Evolutionary conservation across 192 early-diverging fungal species (phyloP), one percentile per base, ranked within the genome.

Genomic region (Geosiphon pyriformis): DNA sequence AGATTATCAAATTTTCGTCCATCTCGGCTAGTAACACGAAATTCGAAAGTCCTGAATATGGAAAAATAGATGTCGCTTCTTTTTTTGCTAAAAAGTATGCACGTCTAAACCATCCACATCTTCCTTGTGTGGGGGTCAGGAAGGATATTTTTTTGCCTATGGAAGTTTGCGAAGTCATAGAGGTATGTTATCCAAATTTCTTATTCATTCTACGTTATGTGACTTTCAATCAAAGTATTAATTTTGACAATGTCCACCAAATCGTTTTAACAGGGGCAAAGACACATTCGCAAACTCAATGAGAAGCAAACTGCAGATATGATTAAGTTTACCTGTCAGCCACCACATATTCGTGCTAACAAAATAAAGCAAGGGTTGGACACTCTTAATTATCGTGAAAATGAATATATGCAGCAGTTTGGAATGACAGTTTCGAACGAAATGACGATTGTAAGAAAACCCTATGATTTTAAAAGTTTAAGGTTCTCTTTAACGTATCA

Each of bases 271-370:
- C 3, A 86, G 55, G 93, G 92, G 51, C 93, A 94, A 75, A 82
- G 92, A 46, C 85, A 90, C 70, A 72, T 85, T 65, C 81, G 89
- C 61, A 93, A 93, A 70, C 72, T 96, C 31, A 85, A 91, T 66
- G 91, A 95, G 56, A 74, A 74, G 32, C 88, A 94, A 79, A 96
- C 94, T 0, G 88, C 91, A 0, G 93, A 98, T 65, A 96, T 98
- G 94, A 95, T 98, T 68, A 91, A 86, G 33, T 93, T 92, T 69
- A 94, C 93, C 0, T 93, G 91, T 70, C 86, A 89, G 71, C 80
- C 80, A 27, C 95, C 95, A 1, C 78, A 82, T 47, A 81, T 90
- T 17, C 90, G 94, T 61, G 83, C 85, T 57, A 82, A 88, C 69
- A 91, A 91, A 67, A 98, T 98, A 65, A 78, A 75, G 15, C 78